Evolutionary conservation across 2,329 filamentous ascomycete genomes (phyloP), one percentile per base, ranked within the genome.

Genomic region (Aspergillus aculeatus): DNA sequence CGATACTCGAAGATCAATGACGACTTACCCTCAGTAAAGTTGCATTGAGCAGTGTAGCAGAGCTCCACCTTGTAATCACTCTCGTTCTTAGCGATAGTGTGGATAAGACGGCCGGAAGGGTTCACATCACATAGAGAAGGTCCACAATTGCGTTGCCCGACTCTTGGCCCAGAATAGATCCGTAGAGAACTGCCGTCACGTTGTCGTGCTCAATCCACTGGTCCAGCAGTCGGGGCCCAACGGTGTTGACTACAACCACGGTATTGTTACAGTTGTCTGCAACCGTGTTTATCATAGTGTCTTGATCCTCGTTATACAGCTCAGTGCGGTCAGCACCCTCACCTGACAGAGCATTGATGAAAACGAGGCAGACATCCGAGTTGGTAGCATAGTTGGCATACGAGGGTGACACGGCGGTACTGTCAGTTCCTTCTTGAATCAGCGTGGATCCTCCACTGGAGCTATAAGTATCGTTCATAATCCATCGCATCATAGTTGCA

Each of bases 231-330:
- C 86, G 79, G 12, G 82, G 76, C 1, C 86, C 87, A 2, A 85
- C 84, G 44, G 87, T 88, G 71, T 89, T 86, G 4, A 89, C 78
- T 1, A 88, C 77, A 0, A 88, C 86, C 24, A 89, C 79, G 0
- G 86, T 88, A 60, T 84, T 87, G 64, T 78, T 80, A 72, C 85
- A 89, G n/a, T 77, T 76, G 7, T 78, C 75, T 0, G 86, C 86
- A 2, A 89, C 84, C 49, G 81, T 79, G 3, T 73, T 72, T 54
- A 89, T 80, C 0, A 88, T 75, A 0, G 72, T 74, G 62, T 89
- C 85, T 0, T 83, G 86, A 2, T 70, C 68, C 6, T 64, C 50
- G 49, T 78, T 74, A 1, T 57, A 54, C 0, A 78, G 68, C 23
- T 35, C 64, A 2, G 73, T 67, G 4, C 76, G 66, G 55, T 78